Conservation (phyloP, 1,284 basidiomycete species). For the Sutorius eximius region DNA sequence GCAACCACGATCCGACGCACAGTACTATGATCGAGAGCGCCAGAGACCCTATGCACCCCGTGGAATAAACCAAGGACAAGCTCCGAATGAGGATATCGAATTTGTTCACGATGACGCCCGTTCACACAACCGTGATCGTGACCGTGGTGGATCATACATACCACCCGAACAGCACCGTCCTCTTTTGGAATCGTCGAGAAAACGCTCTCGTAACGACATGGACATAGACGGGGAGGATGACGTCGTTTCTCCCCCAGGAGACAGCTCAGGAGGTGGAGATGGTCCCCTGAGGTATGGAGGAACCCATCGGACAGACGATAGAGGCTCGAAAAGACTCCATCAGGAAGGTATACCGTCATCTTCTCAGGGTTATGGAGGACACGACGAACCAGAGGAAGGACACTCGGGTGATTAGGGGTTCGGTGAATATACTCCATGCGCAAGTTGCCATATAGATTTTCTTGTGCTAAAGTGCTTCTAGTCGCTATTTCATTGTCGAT, state of each 20-base stretch:
- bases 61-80: constrained; percentile 34
- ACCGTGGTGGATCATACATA: constrained; percentile 34
- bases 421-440: constrained; percentile 22
- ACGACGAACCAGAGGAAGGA: constrained; percentile 45
- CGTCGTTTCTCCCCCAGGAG: constrained; percentile 38
- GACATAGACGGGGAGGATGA: constrained; percentile 53
- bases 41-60: constrained; percentile 49
- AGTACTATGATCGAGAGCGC: constrained; percentile 47
- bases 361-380: constrained; percentile 41
- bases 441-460: constrained; percentile 36
- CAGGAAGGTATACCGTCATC: constrained; percentile 39
- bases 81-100: constrained; percentile 45
- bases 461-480: constrained; percentile 35
- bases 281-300: constrained; percentile 29
- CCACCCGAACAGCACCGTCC: constrained; percentile 32
- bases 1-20: constrained; percentile 46
- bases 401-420: constrained; percentile 35
- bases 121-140: constrained; percentile 36
- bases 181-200: constrained; percentile 43
- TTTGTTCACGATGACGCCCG: constrained; percentile 51
- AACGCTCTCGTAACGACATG: constrained; percentile 60
- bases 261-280: constrained; percentile 36
- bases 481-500: constrained; percentile 16
- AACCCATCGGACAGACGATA: constrained; percentile 42
- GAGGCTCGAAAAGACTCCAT: constrained; percentile 57